Base-by-base conservation (phyloP, 768 basidiomycete genomes). In the Agaricus subrufescens region DNA sequence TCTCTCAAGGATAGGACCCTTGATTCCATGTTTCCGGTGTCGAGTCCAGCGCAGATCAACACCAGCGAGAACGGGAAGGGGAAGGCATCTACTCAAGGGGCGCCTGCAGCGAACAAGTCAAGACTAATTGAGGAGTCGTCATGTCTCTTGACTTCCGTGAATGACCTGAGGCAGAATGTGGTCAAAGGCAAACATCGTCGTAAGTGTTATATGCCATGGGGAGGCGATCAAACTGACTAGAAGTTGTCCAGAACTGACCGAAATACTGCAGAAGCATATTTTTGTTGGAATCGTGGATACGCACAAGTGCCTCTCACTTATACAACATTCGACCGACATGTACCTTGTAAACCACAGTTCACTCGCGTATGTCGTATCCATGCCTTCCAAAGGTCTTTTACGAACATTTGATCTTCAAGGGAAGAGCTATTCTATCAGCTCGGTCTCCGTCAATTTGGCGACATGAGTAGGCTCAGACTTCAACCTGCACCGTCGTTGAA, bases 361-460 rank as follows among this genome's bases (percentile, higher is more conserved):
- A 3, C 72, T 98, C 38, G 86, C 88, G 93, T 97, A 69, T 51
- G 91, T 81, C 26, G 7, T 26, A 23, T 40, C 46, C 19, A 29
- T 37, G 46, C 14, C 15, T 7, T 15, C 12, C 23, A 45, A 50
- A 10, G 8, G 15, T 49, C 10, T 7, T 49, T 56, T 30, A 47
- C 29, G 12, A 45, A 9, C 44, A 57, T 14, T 52, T 57, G 39
- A 2, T 46, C 43, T 42, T 58, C 3, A 39, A 97, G 94, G 0
- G 94, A 97, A 64, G 94, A 97, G 62, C 76, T 97, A 34, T 96
- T 98, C 68, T 98, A 97, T 70, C 97, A 99, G 65, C 80, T 99
- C 6, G 92, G 84, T 1, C 71, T 98, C 27, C 79, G 91, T 15
- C 96, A 98, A 67, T 99, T 99, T 64, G 92, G 94, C 1, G 81